Evolutionary conservation across 441 rosid genomes (phyloP).

Genomic region (Gossypium davidsonii): DNA sequence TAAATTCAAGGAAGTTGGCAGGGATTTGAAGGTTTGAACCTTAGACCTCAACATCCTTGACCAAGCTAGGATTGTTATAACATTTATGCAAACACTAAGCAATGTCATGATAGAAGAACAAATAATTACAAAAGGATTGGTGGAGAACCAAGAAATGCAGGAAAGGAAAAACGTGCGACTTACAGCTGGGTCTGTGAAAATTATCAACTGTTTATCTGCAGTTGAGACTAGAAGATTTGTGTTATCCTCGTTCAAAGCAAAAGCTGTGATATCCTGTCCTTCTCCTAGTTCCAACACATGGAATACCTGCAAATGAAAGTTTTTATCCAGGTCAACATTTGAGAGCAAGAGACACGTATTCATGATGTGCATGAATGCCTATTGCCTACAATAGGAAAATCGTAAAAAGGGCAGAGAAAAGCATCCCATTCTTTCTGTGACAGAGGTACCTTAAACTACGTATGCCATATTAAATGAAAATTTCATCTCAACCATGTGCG

Average conservation of each 20-base stretch:
- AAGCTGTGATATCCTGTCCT: conserved; percentile 83
- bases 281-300: conserved; percentile 61
- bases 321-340: conserved; percentile 8
- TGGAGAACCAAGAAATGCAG: not conserved
- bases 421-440: not conserved
- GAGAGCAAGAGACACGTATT: not conserved
- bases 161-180: conserved; percentile 27
- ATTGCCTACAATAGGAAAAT: not conserved
- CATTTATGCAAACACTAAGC: not conserved
- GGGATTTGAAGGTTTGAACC: not conserved
- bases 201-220: conserved; percentile 78
- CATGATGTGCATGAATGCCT: not conserved
- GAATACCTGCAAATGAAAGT: conserved; percentile 52
- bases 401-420: not conserved
- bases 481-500: not conserved
- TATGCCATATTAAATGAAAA: not conserved
- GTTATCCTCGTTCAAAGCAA: conserved; percentile 72
- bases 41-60: not conserved
- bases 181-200: conserved; percentile 96
- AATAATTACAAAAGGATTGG: not conserved
- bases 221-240: conserved; percentile 94
- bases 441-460: not conserved
- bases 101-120: not conserved
- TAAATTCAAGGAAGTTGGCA: not conserved
- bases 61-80: not conserved